Conservation (phyloP, 1,284 basidiomycete genomes). For the Leccinum pachyderme region DNA sequence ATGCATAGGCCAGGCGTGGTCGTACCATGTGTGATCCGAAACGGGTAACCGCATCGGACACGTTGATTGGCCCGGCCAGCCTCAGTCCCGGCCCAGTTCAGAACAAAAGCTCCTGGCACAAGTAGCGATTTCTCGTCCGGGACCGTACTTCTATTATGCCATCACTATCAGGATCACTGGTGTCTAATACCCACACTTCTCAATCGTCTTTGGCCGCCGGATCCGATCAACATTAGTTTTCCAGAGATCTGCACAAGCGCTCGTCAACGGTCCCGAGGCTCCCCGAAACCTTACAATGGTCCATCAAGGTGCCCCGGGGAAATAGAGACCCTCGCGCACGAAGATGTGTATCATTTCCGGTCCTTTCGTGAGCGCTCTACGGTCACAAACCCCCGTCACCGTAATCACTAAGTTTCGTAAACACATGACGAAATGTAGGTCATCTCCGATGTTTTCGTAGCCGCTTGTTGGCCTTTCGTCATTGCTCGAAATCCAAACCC, state of each 20-base stretch:
- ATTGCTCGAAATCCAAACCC: background rate
- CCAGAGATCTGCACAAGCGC: background rate
- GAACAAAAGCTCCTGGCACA: background rate
- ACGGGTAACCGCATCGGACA: background rate
- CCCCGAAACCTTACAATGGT: background rate
- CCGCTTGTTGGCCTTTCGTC: background rate
- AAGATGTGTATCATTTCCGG: background rate
- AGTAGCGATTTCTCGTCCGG: constrained; percentile 3
- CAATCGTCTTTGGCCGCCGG: background rate
- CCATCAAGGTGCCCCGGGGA: background rate
- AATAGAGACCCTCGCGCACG: background rate
- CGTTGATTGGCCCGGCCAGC: background rate
- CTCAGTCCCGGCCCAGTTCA: background rate
- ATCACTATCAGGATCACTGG: background rate
- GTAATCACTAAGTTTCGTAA: background rate
- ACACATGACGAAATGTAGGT: background rate
- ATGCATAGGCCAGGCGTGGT: background rate
- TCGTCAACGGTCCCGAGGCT: background rate
- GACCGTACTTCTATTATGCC: constrained; percentile 1
- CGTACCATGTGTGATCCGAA: background rate
- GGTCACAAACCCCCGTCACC: background rate
- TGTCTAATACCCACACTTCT: background rate
- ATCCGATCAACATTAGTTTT: constrained; percentile 1
- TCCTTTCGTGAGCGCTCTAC: background rate
- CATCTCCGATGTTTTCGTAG: constrained; percentile 1